These are phyloP conservation scores for Acanthamoeba castellanii DNA, from an alignment of 208 protist genomes.

Conservation along the genomic window DNA sequence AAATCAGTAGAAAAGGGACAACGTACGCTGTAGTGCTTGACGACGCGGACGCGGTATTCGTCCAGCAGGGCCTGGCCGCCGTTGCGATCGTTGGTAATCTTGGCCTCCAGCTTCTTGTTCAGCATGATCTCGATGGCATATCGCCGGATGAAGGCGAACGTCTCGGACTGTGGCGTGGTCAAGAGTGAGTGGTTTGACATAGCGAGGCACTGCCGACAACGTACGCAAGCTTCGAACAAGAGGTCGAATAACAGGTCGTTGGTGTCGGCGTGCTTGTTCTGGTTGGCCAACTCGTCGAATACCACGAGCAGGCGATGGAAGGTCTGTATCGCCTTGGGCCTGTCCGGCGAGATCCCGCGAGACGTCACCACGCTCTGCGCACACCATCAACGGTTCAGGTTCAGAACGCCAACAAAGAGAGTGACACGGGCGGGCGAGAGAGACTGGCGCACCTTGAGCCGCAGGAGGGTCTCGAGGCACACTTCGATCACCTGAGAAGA, in stretches of 20 bases:
- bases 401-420: no score
- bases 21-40: constrained; percentile 40
- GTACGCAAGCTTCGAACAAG: neutral
- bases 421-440: no score
- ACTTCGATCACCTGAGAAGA: constrained; percentile 63
- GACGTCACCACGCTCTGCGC: constrained; percentile 2
- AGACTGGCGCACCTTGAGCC: neutral
- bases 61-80: constrained; percentile 9
- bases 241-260: constrained; percentile 47
- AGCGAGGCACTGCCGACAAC: neutral
- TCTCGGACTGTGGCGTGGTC: neutral
- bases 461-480: constrained; percentile 57
- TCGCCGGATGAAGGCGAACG: neutral
- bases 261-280: neutral
- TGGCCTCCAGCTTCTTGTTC: constrained; percentile 45
- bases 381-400: neutral
- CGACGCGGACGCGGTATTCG: constrained; percentile 5
- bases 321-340: neutral
- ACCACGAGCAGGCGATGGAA: constrained; percentile 32
- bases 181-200: neutral
- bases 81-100: constrained; percentile 31
- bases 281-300: neutral
- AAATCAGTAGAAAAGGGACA: no score
- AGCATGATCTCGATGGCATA: constrained; percentile 18
- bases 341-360: neutral